phyloP scores from a whole-genome alignment of 345 rosid species.

The Zanthoxylum bungeanum region DNA sequence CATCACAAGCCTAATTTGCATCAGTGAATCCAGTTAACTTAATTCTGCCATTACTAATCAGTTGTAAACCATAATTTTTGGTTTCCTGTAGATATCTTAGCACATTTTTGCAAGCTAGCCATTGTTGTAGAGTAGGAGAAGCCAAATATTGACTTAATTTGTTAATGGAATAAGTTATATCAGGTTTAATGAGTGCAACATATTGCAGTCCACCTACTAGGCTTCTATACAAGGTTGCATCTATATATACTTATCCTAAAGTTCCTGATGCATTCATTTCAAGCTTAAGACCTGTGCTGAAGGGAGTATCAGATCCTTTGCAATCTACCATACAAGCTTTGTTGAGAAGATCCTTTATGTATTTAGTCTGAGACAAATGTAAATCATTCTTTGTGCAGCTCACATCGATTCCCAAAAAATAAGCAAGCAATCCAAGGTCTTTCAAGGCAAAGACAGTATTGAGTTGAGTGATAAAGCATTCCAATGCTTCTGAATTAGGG shows the following conservation, averaged over 20 bases:
- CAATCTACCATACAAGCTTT: neutral
- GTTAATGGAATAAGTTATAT: neutral
- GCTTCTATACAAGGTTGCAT: neutral
- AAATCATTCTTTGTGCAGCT: neutral
- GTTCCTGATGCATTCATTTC: neutral
- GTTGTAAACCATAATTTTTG: too few relatives aligned
- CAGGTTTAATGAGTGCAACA: neutral
- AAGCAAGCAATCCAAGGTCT: neutral
- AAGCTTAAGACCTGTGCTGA: neutral
- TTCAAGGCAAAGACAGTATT: neutral
- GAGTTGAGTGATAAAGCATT: neutral
- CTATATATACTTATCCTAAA: too few relatives aligned
- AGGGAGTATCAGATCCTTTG: neutral
- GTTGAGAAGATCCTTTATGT: neutral
- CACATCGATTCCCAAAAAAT: neutral
- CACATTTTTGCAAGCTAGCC: neutral
- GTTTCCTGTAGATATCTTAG: neutral
- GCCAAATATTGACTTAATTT: neutral
- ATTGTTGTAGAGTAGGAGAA: neutral
- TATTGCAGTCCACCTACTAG: neutral
- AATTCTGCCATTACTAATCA: too few relatives aligned
- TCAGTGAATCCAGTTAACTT: too few relatives aligned
- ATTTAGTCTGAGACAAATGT: neutral
- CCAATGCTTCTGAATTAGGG: rapidly evolving
- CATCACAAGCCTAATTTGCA: too few relatives aligned